Percentiles rank a stretch among this genome's conserved stretches.
Evolutionary conservation across 371 early-diverging fungal genomes (phyloP).

Genomic region (Circinella umbellata): DNA sequence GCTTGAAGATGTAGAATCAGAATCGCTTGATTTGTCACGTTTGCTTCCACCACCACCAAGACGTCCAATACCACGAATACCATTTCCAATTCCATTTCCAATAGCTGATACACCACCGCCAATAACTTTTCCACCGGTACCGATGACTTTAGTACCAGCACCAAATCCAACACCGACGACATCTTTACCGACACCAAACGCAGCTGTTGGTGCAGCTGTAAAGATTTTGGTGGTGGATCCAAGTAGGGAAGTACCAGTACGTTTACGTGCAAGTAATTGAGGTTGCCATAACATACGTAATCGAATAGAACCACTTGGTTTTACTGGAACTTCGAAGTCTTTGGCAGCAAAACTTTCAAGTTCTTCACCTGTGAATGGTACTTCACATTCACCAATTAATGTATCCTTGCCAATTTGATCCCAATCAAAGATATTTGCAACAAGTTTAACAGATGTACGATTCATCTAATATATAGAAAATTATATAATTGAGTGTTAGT

Average conservation of each 20-base stretch:
- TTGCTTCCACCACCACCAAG: constrained; percentile 38
- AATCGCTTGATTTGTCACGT: constrained; percentile 23
- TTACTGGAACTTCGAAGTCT: constrained; percentile 34
- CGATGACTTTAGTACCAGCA: constrained; percentile 35
- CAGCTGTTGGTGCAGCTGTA: constrained; percentile 45
- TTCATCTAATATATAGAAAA: constrained; percentile 25
- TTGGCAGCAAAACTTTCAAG: constrained; percentile 46
- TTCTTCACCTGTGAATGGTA: constrained; percentile 35
- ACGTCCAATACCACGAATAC: constrained; percentile 41
- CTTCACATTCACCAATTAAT: constrained; percentile 49
- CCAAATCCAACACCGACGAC: constrained; percentile 40
- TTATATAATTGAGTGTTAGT: no score
- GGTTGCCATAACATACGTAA: constrained; percentile 53
- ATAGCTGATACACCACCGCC: constrained; percentile 37
- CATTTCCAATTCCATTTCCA: constrained; percentile 29
- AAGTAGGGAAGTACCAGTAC: constrained; percentile 39
- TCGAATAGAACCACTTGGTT: constrained; percentile 30
- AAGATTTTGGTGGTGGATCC: constrained; percentile 50
- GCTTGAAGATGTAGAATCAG: constrained; percentile 6
- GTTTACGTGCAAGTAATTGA: constrained; percentile 49
- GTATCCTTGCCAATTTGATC: constrained; percentile 74
- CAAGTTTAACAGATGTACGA: constrained; percentile 55
- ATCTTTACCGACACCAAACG: constrained; percentile 34
- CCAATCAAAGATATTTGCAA: constrained; percentile 81
- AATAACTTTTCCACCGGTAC: constrained; percentile 43